Evolutionary conservation across 192 early-diverging fungal species (phyloP).

Genomic region (Backusella luteola): DNA sequence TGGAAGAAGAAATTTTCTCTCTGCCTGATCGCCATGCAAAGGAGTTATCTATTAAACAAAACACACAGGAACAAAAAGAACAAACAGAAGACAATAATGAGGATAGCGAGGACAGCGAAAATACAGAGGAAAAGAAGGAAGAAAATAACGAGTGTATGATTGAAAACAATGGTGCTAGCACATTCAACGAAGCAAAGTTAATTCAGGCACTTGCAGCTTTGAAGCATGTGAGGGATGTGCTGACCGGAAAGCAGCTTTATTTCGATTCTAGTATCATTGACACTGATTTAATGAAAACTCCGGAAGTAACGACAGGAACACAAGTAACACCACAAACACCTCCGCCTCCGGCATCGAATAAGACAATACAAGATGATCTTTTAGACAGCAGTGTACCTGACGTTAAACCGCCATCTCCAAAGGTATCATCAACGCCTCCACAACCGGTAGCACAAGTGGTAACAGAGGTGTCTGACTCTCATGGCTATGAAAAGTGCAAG

Average conservation of each 20-base stretch:
- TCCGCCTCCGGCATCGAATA: not conserved
- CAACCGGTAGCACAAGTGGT: not conserved
- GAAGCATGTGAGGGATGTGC: conserved; percentile 55
- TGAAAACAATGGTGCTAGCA: not conserved
- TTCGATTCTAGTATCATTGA: conserved; percentile 29
- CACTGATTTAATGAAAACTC: not conserved
- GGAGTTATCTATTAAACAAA: not conserved
- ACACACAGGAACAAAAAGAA: not conserved
- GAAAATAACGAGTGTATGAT: conserved; percentile 10
- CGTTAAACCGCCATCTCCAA: too few relatives aligned
- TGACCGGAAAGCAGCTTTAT: conserved; percentile 43
- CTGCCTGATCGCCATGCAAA: not conserved
- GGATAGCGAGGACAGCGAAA: not conserved
- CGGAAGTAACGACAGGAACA: not conserved
- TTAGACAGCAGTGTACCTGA: not conserved
- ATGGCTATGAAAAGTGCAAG: not conserved
- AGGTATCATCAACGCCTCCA: not conserved
- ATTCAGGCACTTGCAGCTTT: conserved; percentile 45
- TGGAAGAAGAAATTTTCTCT: conserved; percentile 46
- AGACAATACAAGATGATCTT: not conserved
- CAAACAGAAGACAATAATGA: not conserved
- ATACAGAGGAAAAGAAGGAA: not conserved
- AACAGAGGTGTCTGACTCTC: not conserved
- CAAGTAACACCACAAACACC: not conserved
- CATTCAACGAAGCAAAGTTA: conserved; percentile 36